Percentiles rank a stretch among this genome's conserved stretches.
Evolutionary conservation across 768 basidiomycete species (phyloP).

Genomic region (Gautieria morchelliformis): DNA sequence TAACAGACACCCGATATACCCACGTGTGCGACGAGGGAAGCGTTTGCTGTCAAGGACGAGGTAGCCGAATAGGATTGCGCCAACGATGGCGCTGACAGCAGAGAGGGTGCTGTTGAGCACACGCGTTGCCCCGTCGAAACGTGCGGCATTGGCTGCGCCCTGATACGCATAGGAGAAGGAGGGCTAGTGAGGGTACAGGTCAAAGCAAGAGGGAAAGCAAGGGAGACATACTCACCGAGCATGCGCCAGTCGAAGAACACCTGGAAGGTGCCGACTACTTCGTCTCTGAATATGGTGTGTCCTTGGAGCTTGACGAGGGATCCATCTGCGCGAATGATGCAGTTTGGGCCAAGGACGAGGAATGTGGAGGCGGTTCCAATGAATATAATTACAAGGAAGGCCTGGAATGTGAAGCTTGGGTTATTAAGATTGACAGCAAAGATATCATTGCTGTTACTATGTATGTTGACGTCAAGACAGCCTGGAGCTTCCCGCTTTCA

Average conservation of each 20-base stretch:
- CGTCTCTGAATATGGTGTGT: conserved; percentile 15
- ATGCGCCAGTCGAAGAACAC: conserved; percentile 34
- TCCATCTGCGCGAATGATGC: conserved; percentile 30
- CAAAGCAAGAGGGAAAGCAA: not conserved
- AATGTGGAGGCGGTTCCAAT: conserved; percentile 26
- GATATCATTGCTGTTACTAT: no score
- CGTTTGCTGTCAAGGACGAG: conserved; percentile 26
- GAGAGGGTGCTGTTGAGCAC: conserved; percentile 30
- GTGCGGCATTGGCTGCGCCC: conserved; percentile 28
- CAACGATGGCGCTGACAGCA: conserved; percentile 32
- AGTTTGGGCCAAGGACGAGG: conserved; percentile 28
- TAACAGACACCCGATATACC: conserved; percentile 24
- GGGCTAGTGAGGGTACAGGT: no score
- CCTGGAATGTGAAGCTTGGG: conserved; percentile 17
- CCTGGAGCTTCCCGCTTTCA: no score
- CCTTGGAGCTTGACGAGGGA: conserved; percentile 28
- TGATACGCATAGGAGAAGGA: conserved; percentile 39
- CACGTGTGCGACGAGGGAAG: conserved; percentile 25
- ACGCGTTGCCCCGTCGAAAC: conserved; percentile 34
- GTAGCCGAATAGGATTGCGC: conserved; percentile 33
- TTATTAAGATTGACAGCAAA: not conserved
- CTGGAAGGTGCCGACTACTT: conserved; percentile 16
- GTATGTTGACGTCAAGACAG: no score
- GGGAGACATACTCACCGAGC: conserved; percentile 11
- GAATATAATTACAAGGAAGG: conserved; percentile 37